phyloP scores from a whole-genome alignment of 257 asterid genomes.

The Catharanthus roseus region DNA sequence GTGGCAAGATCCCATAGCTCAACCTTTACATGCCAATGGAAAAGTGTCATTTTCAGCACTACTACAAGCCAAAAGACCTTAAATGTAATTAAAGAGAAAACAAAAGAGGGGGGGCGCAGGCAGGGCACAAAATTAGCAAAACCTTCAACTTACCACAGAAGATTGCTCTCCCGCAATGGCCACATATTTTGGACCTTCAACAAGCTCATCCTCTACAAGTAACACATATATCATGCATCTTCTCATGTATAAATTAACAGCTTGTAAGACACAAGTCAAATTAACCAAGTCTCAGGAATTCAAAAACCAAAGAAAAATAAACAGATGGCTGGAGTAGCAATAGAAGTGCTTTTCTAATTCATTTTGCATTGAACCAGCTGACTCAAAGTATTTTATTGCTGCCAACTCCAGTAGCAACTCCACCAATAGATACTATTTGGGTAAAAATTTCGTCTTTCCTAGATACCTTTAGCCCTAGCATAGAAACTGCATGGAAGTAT shows the following conservation, averaged over 20 bases:
- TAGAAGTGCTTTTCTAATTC: not conserved
- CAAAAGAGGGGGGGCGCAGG: too few relatives aligned
- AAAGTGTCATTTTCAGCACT: slow-evolving; percentile 8
- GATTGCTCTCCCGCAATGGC: slow-evolving; percentile 72
- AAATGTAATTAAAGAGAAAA: slow-evolving; percentile 1
- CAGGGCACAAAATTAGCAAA: not conserved
- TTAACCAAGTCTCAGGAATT: not conserved
- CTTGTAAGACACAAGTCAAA: not conserved
- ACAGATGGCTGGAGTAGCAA: not conserved
- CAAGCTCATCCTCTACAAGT: slow-evolving; percentile 20
- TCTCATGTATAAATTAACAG: not conserved
- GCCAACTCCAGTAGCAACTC: too few relatives aligned
- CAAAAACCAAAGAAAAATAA: not conserved
- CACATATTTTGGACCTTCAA: slow-evolving; percentile 40
- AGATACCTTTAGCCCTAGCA: too few relatives aligned
- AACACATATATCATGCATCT: not conserved
- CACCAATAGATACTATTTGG: too few relatives aligned
- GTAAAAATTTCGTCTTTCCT: too few relatives aligned
- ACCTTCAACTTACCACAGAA: slow-evolving; percentile 39
- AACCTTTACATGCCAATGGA: slow-evolving; percentile 27
- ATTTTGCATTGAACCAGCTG: not conserved
- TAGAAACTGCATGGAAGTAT: not conserved
- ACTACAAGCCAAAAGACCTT: not conserved
- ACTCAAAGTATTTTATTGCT: not conserved
- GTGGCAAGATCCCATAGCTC: slow-evolving; percentile 79